A percentile compares a stretch with the other conserved stretches of the same genome.
Conservation (phyloP, 2,329 filamentous ascomycete genomes). For the Fusarium falciforme region DNA sequence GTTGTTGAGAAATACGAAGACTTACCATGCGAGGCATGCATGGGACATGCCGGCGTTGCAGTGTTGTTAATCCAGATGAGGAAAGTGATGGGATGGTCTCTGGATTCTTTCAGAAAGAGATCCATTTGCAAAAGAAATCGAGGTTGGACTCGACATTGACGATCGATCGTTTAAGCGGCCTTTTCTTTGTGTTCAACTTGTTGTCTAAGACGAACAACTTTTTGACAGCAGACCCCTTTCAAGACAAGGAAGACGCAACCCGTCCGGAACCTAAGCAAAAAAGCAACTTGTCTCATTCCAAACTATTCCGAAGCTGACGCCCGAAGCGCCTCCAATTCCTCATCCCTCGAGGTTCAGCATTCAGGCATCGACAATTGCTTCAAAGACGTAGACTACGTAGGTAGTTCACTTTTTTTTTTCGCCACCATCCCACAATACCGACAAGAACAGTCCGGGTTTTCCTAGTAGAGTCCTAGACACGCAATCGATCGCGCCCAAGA, state of each 20-base stretch:
- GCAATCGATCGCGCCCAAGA: conserved; percentile 29
- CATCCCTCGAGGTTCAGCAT: neutral
- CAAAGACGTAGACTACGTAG: neutral
- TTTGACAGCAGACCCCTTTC: neutral
- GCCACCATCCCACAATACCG: conserved; percentile 23
- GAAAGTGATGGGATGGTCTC: conserved; percentile 29
- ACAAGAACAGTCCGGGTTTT: conserved; percentile 5
- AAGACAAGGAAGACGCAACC: neutral
- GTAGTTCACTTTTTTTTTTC: neutral
- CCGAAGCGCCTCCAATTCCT: conserved; percentile 5
- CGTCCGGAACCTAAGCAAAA: conserved; percentile 5
- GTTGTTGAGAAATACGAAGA: conserved; percentile 28
- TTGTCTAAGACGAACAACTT: neutral
- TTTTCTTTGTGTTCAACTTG: neutral
- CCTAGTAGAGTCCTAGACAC: conserved; percentile 19
- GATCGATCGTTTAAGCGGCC: conserved; percentile 25
- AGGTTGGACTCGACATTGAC: neutral
- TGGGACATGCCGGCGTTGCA: neutral
- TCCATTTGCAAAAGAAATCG: neutral
- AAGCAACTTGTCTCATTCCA: conserved; percentile 18
- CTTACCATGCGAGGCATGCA: conserved; percentile 6
- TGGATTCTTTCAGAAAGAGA: conserved; percentile 8
- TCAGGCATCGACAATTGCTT: neutral
- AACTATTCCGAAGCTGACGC: conserved; percentile 17
- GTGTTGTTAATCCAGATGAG: conserved; percentile 18